Percentiles rank a stretch among this genome's conserved stretches.
Evolutionary conservation across 495 filamentous ascomycete species (phyloP).

Genomic region (Amniculicola lignicola): DNA sequence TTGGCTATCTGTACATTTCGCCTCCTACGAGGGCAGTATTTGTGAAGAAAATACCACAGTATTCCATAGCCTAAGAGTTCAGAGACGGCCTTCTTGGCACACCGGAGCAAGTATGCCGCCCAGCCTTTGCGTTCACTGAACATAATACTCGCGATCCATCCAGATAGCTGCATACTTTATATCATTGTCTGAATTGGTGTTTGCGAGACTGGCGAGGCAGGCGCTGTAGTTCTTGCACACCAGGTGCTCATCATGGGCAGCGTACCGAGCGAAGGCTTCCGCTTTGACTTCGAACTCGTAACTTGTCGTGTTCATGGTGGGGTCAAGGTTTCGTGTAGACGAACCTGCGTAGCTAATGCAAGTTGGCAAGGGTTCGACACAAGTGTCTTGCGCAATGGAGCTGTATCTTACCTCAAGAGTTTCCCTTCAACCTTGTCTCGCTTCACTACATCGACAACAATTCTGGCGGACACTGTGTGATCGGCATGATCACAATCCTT

Average conservation of each 20-base stretch:
- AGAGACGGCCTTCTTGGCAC: too few relatives aligned
- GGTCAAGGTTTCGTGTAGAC: slow-evolving; percentile 9
- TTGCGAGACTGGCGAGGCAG: not conserved
- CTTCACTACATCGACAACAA: slow-evolving; percentile 10
- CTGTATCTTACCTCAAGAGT: slow-evolving; percentile 3
- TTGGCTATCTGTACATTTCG: too few relatives aligned
- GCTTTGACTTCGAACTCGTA: slow-evolving; percentile 1
- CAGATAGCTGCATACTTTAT: slow-evolving; percentile 5
- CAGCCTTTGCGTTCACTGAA: not conserved
- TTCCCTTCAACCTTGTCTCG: slow-evolving; percentile 2
- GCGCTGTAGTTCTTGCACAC: slow-evolving; percentile 11
- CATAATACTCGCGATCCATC: slow-evolving; percentile 15
- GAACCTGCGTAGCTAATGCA: slow-evolving; percentile 5
- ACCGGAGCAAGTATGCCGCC: too few relatives aligned
- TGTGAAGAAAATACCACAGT: too few relatives aligned
- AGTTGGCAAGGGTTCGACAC: not conserved
- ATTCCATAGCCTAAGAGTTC: too few relatives aligned
- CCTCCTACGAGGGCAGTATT: too few relatives aligned
- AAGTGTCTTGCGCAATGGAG: too few relatives aligned
- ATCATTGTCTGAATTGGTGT: slow-evolving; percentile 5
- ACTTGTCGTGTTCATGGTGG: not conserved
- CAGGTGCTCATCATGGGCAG: slow-evolving; percentile 10
- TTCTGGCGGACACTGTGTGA: slow-evolving; percentile 9
- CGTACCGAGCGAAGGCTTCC: slow-evolving; percentile 11
- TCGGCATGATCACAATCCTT: slow-evolving; percentile 15